Evolutionary conservation across 2,329 filamentous ascomycete genomes (phyloP).

Genomic region (Coniella vitis): DNA sequence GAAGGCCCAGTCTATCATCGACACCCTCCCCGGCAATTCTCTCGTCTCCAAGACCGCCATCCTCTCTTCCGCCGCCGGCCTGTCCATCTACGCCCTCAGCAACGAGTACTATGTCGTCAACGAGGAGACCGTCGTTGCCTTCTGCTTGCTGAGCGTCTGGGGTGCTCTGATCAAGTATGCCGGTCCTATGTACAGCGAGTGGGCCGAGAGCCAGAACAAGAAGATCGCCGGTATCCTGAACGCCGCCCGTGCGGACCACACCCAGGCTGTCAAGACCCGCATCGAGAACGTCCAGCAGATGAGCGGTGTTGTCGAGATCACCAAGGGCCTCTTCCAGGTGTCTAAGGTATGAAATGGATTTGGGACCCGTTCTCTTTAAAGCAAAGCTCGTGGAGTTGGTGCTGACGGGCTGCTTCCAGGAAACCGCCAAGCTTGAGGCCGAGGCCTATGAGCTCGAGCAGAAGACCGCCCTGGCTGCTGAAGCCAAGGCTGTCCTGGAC

Average conservation of each 20-base stretch:
- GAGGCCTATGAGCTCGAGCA: conserved; percentile 97
- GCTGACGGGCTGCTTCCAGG: conserved; percentile 45
- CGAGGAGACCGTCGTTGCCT: conserved; percentile 92
- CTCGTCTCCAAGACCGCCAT: conserved; percentile 95
- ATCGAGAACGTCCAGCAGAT: conserved; percentile 95
- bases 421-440: conserved; percentile 94
- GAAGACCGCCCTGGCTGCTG: conserved; percentile 80
- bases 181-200: conserved; percentile 85
- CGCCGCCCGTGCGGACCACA: conserved; percentile 89
- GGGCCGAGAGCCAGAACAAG: conserved; percentile 80
- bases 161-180: conserved; percentile 86
- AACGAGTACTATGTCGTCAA: conserved; percentile 99
- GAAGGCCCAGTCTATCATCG: conserved; percentile 93
- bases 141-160: conserved; percentile 92
- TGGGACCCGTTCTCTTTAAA: not conserved
- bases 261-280: conserved; percentile 86
- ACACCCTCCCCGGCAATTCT: conserved; percentile 85
- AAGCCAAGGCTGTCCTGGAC: conserved; percentile 93
- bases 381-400: not conserved
- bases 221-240: conserved; percentile 96
- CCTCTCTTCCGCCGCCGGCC: conserved; percentile 83
- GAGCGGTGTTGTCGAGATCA: conserved; percentile 88
- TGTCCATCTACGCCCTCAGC: conserved; percentile 92
- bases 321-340: conserved; percentile 93
- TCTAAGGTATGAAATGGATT: conserved; percentile 67